Base-by-base conservation (phyloP, 176 grass and related monocot genomes). In the Luzula sylvatica region DNA sequence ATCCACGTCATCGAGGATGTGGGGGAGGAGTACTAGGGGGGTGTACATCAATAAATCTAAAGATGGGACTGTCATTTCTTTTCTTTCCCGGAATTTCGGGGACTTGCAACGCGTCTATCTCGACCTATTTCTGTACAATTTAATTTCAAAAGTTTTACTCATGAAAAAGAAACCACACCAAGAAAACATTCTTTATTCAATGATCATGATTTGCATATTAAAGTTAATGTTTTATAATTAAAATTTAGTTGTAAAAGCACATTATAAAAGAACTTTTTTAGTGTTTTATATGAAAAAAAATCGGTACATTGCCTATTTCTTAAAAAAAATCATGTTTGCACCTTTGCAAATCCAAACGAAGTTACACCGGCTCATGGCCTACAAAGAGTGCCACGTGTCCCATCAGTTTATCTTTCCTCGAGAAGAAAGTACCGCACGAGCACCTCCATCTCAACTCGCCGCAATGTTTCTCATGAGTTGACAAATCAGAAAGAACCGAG, bases 371-470 rank as follows among this genome's bases (percentile, higher is more conserved):
- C 3, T 38, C n/a, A 25, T 73, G 69, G 3, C 69, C 69, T 4
- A 51, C 43, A 49, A 73, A 73, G 18, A 73, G 21, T 15, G 57
- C 69, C 21, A 73, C 57, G 22, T 73, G 69, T 11, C 69, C 47
- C 69, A 65, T 63, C 11, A 73, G 69, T 46, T 73, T 73, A 21
- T 73, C 69, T 60, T 73, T 73, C 16, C 69, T 30, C 6, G 69
- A 64, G 56, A 73, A 73, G 46, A 20, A 53, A 8, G 69, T 73
- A 3, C 69, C 69, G 47, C 69, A 73, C 15, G 69, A 73, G 46
- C 69, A 73, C 46, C 69, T 20, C 69, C 69, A 73, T 16, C 69
- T 57, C 50, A 29, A 26, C 3, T 70, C 67, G 3, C 69, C 69
- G 17, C 69, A 73, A 26, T 64, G 26, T 40, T 64, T 73, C 56